phyloP scores from a whole-genome alignment of 164 flowering plant species.

The Berberis vulgaris region DNA sequence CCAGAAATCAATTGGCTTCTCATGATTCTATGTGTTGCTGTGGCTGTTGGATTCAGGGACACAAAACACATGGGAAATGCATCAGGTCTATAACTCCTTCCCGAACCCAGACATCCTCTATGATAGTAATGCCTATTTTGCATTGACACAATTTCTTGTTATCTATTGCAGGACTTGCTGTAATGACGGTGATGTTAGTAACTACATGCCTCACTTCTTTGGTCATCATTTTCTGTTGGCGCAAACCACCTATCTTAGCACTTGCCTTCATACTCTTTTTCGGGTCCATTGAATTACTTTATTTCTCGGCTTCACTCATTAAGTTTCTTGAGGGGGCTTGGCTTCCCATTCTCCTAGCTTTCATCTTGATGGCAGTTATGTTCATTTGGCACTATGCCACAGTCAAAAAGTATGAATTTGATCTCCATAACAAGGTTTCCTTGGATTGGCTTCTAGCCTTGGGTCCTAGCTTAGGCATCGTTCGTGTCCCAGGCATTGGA shows the following conservation, averaged over 20 bases:
- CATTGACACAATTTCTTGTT: constrained; percentile 25
- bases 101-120: neutral
- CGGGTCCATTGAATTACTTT: constrained; percentile 71
- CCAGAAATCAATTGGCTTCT: constrained; percentile 81
- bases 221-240: constrained; percentile 84
- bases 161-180: constrained; percentile 66
- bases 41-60: constrained; percentile 88
- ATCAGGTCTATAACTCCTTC: constrained; percentile 43
- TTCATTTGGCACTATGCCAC: constrained; percentile 91
- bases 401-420: constrained; percentile 79
- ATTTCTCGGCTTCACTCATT: constrained; percentile 86
- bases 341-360: constrained; percentile 94
- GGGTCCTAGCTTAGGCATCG: constrained; percentile 85
- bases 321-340: constrained; percentile 92
- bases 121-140: neutral
- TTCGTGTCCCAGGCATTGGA: constrained; percentile 86
- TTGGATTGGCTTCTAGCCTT: constrained; percentile 87
- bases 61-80: constrained; percentile 90
- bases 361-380: constrained; percentile 79
- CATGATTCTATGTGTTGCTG: constrained; percentile 89
- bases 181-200: constrained; percentile 91
- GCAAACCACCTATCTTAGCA: constrained; percentile 75
- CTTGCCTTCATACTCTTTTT: constrained; percentile 71
- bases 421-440: constrained; percentile 95
- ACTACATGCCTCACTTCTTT: constrained; percentile 85